These are phyloP conservation scores for Amanita jacksonii DNA, from an alignment of 768 basidiomycete species.

Conservation along the genomic window DNA sequence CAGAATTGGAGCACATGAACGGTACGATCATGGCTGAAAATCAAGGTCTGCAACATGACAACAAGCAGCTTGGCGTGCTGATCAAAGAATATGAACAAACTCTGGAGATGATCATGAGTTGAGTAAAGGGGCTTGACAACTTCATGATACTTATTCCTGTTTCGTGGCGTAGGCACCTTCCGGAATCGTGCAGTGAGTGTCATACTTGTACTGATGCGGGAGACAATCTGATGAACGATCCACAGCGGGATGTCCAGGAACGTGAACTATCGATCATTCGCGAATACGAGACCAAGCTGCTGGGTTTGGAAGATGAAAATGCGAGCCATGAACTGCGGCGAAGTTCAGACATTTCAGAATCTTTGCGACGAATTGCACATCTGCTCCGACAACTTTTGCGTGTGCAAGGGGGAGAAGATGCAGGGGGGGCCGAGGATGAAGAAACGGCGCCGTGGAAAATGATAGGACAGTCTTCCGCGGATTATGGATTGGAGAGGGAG, in stretches of 20 bases:
- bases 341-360: constrained; percentile 57
- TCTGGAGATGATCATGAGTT: constrained; percentile 88
- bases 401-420: constrained; percentile 56
- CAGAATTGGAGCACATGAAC: constrained; percentile 88
- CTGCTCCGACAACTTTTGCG: constrained; percentile 65
- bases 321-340: constrained; percentile 46
- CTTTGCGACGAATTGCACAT: constrained; percentile 61
- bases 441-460: constrained; percentile 32
- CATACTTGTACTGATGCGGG: not conserved
- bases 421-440: constrained; percentile 17
- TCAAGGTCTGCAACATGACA: constrained; percentile 79
- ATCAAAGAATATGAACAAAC: constrained; percentile 98
- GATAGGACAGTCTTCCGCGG: constrained; percentile 27
- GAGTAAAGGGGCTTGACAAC: constrained; percentile 15
- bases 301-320: constrained; percentile 62
- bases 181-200: constrained; percentile 78
- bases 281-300: constrained; percentile 84
- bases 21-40: constrained; percentile 73
- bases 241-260: constrained; percentile 85
- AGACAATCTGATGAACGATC: not conserved
- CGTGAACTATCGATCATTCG: constrained; percentile 83
- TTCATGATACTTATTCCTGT: too few species aligned
- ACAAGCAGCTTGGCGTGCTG: constrained; percentile 85
- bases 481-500: constrained; percentile 82
- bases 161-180: constrained; percentile 40